phyloP scores from a whole-genome alignment of 768 basidiomycete species.

The Tricholoma flavovirens region DNA sequence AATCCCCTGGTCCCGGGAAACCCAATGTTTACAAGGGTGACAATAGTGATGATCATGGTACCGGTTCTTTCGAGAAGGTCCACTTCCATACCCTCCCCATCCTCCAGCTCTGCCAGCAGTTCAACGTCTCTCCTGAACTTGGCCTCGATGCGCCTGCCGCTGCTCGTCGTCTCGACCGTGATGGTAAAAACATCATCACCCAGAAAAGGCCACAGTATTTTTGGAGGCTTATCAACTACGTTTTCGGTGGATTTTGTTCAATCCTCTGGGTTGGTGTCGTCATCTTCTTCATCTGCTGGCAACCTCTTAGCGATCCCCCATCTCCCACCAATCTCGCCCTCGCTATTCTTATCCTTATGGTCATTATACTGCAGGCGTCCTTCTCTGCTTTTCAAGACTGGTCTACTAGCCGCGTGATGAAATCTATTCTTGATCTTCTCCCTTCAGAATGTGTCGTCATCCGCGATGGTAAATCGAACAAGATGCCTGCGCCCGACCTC shows the following conservation, averaged over 20 bases:
- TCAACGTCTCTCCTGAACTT: constrained; percentile 7
- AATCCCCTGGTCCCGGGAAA: constrained; percentile 9
- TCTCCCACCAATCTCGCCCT: constrained; percentile 16
- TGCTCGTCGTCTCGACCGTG: constrained; percentile 12
- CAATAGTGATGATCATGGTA: background rate
- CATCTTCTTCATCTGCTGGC: constrained; percentile 15
- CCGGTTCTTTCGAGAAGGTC: constrained; percentile 10
- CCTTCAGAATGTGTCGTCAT: constrained; percentile 15
- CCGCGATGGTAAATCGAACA: constrained; percentile 11
- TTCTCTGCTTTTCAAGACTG: constrained; percentile 15
- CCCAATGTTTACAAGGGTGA: constrained; percentile 8
- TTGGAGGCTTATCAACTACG: constrained; percentile 12
- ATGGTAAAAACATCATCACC: constrained; percentile 14
- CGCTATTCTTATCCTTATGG: constrained; percentile 11
- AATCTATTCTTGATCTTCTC: constrained; percentile 15
- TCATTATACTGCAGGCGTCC: constrained; percentile 10
- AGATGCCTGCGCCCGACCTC: constrained; percentile 11
- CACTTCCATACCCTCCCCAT: constrained; percentile 9
- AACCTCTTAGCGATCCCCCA: constrained; percentile 7
- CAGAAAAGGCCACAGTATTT: constrained; percentile 12
- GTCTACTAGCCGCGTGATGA: constrained; percentile 16
- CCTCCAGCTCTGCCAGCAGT: constrained; percentile 11
- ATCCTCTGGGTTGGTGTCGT: constrained; percentile 16
- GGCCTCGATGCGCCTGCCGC: constrained; percentile 12
- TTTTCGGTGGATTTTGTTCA: constrained; percentile 18